These are phyloP conservation scores for Tillandsia fasciculata DNA, from an alignment of 176 grass and related monocot species.

Conservation along the genomic window DNA sequence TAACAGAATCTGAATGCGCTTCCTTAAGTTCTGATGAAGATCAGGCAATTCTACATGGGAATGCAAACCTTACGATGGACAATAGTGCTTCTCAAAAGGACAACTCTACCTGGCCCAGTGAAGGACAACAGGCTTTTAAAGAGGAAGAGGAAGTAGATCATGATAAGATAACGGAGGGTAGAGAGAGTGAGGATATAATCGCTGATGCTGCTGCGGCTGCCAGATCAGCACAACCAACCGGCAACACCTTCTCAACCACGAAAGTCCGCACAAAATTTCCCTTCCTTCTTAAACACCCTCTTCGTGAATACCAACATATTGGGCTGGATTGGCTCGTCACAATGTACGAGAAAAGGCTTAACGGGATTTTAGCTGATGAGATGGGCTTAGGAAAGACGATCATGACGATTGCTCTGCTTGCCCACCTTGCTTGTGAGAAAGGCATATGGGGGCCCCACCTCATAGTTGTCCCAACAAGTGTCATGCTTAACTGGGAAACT, in stretches of 20 bases:
- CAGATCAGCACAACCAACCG: constrained; percentile 96
- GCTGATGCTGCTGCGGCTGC: constrained; percentile 92
- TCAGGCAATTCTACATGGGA: constrained; percentile 26
- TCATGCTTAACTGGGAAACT: constrained; percentile 99
- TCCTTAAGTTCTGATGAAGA: constrained; percentile 32
- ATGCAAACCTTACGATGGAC: constrained; percentile 13
- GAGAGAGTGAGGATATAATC: constrained; percentile 65
- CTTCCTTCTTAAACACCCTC: constrained; percentile 95
- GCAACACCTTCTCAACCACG: constrained; percentile 92
- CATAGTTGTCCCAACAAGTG: constrained; percentile 94
- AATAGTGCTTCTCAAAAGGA: constrained; percentile 12
- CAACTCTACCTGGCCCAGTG: constrained; percentile 17
- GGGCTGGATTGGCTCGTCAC: constrained; percentile 94
- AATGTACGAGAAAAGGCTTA: constrained; percentile 96
- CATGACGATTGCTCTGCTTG: constrained; percentile 95
- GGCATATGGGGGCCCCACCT: constrained; percentile 99
- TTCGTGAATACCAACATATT: constrained; percentile 99
- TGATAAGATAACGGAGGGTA: constrained; percentile 28
- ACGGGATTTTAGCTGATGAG: constrained; percentile 99
- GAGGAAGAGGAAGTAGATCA: constrained; percentile 29
- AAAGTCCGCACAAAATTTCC: constrained; percentile 92
- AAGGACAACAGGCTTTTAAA: constrained; percentile 24
- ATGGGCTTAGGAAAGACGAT: constrained; percentile 99
- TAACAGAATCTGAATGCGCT: constrained; percentile 51
- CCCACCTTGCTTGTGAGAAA: constrained; percentile 95